phyloP scores from a whole-genome alignment of 441 rosid genomes.

The Euphorbia schlechtendalii region DNA sequence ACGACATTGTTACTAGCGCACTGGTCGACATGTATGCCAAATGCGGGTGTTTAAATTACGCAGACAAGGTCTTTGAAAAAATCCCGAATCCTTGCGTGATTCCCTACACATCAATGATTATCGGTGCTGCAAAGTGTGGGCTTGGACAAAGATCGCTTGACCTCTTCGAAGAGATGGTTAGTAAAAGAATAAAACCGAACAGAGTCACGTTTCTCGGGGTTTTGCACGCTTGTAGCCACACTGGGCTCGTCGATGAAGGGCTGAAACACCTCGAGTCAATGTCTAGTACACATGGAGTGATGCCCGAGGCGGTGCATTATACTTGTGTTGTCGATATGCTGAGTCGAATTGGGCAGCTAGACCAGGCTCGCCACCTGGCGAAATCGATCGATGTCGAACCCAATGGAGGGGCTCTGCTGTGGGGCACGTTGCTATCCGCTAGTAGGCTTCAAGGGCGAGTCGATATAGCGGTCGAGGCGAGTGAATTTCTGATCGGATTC shows the following conservation, averaged over 20 bases:
- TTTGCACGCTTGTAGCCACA: conserved; percentile 74
- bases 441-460: conserved; percentile 70
- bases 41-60: conserved; percentile 51
- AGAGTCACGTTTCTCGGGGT: conserved; percentile 62
- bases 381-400: conserved; percentile 33
- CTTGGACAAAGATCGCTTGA: conserved; percentile 49
- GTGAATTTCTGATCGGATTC: conserved; percentile 41
- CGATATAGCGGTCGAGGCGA: conserved; percentile 61
- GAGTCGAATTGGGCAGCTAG: conserved; percentile 61
- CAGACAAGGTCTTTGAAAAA: conserved; percentile 46
- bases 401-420: conserved; percentile 52
- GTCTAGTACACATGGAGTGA: conserved; percentile 40
- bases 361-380: conserved; percentile 59
- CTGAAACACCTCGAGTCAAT: conserved; percentile 43
- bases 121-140: conserved; percentile 67
- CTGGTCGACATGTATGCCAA: conserved; percentile 84
- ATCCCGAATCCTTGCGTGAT: conserved; percentile 49
- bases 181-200: conserved; percentile 51
- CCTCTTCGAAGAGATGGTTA: conserved; percentile 58
- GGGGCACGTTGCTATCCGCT: conserved; percentile 74
- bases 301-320: conserved; percentile 56
- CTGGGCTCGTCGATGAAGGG: conserved; percentile 66
- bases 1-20: conserved; percentile 52
- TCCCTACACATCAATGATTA: conserved; percentile 68
- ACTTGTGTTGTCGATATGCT: conserved; percentile 74